Percentiles rank a stretch among this genome's conserved stretches.
These are phyloP conservation scores for Leptographium wingfieldii DNA, from an alignment of 2,329 filamentous ascomycete genomes.

Conservation along the genomic window DNA sequence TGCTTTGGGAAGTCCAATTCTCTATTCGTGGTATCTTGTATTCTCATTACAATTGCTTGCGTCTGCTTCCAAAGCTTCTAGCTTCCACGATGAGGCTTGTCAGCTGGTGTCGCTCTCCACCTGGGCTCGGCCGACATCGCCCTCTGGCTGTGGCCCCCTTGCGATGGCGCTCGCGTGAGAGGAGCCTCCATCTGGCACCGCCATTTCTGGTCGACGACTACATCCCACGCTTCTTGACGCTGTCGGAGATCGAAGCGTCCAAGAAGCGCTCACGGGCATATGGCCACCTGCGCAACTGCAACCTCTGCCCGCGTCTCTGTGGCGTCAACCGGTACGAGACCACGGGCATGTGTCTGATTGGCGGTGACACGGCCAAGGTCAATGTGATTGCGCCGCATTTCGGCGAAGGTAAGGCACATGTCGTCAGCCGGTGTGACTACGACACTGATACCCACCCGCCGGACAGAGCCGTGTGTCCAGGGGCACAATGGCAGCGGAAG, in stretches of 20 bases:
- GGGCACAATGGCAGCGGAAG: conserved; percentile 68
- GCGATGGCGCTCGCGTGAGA: background rate
- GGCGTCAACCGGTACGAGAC: conserved; percentile 71
- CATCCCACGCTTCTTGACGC: conserved; percentile 55
- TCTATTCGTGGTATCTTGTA: no score
- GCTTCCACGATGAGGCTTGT: background rate
- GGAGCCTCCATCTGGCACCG: conserved; percentile 39
- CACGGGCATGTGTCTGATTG: conserved; percentile 68
- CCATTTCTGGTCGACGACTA: conserved; percentile 65
- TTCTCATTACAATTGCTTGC: no score
- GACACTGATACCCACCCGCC: background rate
- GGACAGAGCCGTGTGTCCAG: conserved; percentile 65
- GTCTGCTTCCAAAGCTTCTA: background rate
- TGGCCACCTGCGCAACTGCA: conserved; percentile 64
- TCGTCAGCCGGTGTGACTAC: background rate
- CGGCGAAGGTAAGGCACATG: conserved; percentile 48
- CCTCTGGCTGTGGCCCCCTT: background rate
- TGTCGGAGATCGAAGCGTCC: conserved; percentile 55
- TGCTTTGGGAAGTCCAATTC: background rate
- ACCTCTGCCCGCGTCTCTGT: conserved; percentile 66
- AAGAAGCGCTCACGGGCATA: conserved; percentile 65
- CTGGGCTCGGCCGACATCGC: background rate
- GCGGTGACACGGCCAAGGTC: conserved; percentile 58
- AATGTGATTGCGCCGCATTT: conserved; percentile 80
- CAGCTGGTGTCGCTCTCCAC: background rate